Conservation (phyloP, 2,329 filamentous ascomycete species). For the Talaromyces sp. region DNA sequence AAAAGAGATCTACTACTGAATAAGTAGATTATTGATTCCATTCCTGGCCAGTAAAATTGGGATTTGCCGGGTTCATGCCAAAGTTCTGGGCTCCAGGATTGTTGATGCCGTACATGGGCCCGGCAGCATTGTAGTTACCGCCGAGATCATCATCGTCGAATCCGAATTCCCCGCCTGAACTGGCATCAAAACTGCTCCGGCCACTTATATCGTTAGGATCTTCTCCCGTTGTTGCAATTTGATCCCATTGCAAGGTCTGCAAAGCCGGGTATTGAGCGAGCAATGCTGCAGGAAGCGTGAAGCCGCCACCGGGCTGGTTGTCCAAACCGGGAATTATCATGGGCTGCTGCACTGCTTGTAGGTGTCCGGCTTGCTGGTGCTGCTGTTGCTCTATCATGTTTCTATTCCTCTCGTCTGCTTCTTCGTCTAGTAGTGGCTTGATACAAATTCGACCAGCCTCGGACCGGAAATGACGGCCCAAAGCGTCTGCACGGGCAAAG, state of each 20-base stretch:
- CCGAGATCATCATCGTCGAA: constrained; percentile 40
- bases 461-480: constrained; percentile 90
- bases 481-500: constrained; percentile 90
- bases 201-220: constrained; percentile 58
- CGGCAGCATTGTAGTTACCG: constrained; percentile 28
- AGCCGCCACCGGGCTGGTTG: constrained; percentile 52
- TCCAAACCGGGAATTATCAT: constrained; percentile 58
- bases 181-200: constrained; percentile 49
- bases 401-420: constrained; percentile 75
- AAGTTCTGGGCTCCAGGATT: constrained; percentile 24
- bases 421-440: constrained; percentile 93
- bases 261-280: constrained; percentile 89
- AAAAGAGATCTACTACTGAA: constrained; percentile 5
- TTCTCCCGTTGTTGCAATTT: constrained; percentile 55
- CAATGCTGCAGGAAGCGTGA: constrained; percentile 77
- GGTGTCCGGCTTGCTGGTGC: constrained; percentile 50
- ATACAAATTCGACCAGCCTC: constrained; percentile 96
- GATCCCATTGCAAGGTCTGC: constrained; percentile 86
- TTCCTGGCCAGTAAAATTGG: constrained; percentile 23
- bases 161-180: constrained; percentile 39
- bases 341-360: constrained; percentile 52
- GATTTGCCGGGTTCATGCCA: constrained; percentile 23
- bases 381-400: constrained; percentile 68
- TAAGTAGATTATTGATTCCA: constrained; percentile 18
- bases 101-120: constrained; percentile 23